Evolutionary conservation across 768 basidiomycete species (phyloP).

Genomic region (Termitomyces sp.): DNA sequence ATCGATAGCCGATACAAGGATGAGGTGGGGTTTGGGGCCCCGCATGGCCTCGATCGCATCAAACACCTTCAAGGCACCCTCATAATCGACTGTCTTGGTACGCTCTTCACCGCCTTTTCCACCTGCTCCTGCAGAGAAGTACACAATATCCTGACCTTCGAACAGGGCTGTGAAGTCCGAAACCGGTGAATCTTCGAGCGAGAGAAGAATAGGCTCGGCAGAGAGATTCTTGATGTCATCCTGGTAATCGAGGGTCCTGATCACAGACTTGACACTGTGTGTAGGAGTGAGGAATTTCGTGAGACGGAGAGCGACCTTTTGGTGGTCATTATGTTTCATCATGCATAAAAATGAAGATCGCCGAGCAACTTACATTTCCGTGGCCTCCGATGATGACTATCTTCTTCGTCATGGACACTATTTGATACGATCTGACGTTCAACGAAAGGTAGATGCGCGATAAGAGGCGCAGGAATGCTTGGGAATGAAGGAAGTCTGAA

Average conservation of each 20-base stretch:
- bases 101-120: conserved; percentile 54
- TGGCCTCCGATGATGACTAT: conserved; percentile 52
- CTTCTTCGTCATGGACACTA: conserved; percentile 30
- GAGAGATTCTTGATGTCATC: conserved; percentile 40
- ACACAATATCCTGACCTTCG: conserved; percentile 37
- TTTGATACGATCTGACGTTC: background rate
- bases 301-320: conserved; percentile 45
- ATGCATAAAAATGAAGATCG: background rate
- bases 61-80: conserved; percentile 66
- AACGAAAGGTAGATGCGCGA: background rate
- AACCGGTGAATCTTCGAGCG: conserved; percentile 49
- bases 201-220: conserved; percentile 49
- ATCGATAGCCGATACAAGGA: conserved; percentile 60
- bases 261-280: conserved; percentile 51
- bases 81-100: conserved; percentile 55
- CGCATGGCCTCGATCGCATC: conserved; percentile 58
- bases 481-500: background rate
- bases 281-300: conserved; percentile 42
- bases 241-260: conserved; percentile 45
- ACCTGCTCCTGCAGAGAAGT: conserved; percentile 50
- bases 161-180: conserved; percentile 46
- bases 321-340: background rate
- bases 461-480: background rate
- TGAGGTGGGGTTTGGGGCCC: conserved; percentile 46
- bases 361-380: conserved; percentile 35